Percentiles rank a stretch among this genome's conserved stretches.
Conservation (phyloP, 2,329 filamentous ascomycete species). For the Penicillium sp. region DNA sequence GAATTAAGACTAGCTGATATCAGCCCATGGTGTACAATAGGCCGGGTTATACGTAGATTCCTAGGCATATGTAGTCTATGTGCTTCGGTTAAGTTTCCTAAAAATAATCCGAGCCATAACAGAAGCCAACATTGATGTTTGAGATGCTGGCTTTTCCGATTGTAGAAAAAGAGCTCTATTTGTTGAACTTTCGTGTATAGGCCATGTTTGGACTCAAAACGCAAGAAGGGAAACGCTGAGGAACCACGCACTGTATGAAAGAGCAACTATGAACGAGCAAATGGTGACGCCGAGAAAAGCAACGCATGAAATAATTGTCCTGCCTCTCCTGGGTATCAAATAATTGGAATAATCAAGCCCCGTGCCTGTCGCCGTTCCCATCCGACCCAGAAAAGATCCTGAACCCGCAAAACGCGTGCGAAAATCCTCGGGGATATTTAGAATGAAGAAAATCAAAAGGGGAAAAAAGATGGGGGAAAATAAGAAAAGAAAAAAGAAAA, state of each 20-base stretch:
- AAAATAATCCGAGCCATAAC: too few species aligned
- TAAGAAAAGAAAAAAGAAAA: not conserved
- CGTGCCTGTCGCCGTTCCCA: constrained; percentile 2
- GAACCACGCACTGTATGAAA: constrained; percentile 2
- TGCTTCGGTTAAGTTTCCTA: too few species aligned
- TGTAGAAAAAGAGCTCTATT: too few species aligned
- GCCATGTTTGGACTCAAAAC: constrained; percentile 7
- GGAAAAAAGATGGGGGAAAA: not conserved
- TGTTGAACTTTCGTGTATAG: constrained; percentile 2
- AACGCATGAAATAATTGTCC: not conserved
- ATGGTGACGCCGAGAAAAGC: constrained; percentile 12
- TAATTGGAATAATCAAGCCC: constrained; percentile 12
- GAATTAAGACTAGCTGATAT: too few species aligned
- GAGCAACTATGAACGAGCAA: constrained; percentile 6
- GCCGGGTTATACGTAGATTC: too few species aligned
- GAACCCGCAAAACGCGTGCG: constrained; percentile 2
- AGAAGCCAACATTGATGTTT: too few species aligned
- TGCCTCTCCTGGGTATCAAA: constrained; percentile 23
- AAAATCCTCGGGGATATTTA: not conserved
- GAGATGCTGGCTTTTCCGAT: too few species aligned
- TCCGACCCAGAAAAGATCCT: constrained; percentile 4
- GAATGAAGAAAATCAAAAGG: not conserved
- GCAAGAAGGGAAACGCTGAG: constrained; percentile 11
- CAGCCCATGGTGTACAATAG: too few species aligned
- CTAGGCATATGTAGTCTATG: too few species aligned